Evolutionary conservation across 179 eudicot species (phyloP).

Genomic region (Silene noctiflora): DNA sequence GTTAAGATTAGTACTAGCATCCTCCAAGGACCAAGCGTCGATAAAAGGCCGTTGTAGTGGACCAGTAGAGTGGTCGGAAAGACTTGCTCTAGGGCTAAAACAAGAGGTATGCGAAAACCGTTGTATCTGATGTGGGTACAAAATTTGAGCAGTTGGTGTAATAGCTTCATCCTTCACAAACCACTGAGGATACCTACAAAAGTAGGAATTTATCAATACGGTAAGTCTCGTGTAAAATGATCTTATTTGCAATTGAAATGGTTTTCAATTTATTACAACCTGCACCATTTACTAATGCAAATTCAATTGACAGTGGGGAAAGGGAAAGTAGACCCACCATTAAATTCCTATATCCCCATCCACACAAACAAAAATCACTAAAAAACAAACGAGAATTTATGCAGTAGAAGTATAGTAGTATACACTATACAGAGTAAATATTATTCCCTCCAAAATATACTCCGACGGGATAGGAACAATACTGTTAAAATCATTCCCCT

Average conservation of each 20-base stretch:
- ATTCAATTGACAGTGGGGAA: conserved; percentile 26
- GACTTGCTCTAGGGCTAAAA: neutral
- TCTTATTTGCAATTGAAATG: neutral
- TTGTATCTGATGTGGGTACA: conserved; percentile 30
- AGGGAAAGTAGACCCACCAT: conserved; percentile 19
- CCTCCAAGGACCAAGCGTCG: conserved; percentile 57
- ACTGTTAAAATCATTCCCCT: neutral
- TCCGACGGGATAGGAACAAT: neutral
- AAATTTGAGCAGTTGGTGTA: conserved; percentile 24
- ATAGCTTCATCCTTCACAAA: conserved; percentile 41
- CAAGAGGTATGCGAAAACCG: neutral
- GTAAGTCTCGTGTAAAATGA: neutral
- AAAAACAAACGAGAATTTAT: conserved; percentile 3
- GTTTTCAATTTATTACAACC: conserved; percentile 15
- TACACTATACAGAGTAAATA: neutral
- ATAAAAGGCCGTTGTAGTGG: conserved; percentile 48
- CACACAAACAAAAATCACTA: conserved; percentile 7
- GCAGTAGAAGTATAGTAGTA: neutral
- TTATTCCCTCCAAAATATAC: neutral
- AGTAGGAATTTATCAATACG: conserved; percentile 17
- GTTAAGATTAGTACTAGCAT: conserved; percentile 15
- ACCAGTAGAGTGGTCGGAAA: conserved; percentile 19
- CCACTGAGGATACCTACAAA: conserved; percentile 49
- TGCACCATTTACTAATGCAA: conserved; percentile 32
- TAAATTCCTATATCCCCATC: neutral